These are phyloP conservation scores for Mycena albidolilacea DNA, from an alignment of 768 basidiomycete genomes.

Conservation along the genomic window DNA sequence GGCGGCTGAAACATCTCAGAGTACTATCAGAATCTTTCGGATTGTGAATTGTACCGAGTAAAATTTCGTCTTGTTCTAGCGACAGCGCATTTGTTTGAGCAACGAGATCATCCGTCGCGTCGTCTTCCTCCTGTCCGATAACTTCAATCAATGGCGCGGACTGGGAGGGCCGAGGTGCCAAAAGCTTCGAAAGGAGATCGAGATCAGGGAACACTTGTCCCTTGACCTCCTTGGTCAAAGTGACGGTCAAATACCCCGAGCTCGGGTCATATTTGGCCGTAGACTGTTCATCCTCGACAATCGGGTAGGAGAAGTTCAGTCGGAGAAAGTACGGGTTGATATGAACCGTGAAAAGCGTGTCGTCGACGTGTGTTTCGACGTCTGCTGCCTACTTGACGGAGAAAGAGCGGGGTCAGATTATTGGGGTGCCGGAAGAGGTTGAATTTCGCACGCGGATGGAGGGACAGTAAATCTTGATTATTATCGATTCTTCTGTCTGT, in stretches of 20 bases:
- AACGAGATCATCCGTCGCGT: conserved; percentile 56
- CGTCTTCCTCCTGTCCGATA: conserved; percentile 53
- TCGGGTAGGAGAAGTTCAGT: conserved; percentile 77
- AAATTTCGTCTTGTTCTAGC: conserved; percentile 71
- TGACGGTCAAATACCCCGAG: conserved; percentile 83
- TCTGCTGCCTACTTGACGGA: conserved; percentile 78
- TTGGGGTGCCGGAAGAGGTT: conserved; percentile 23
- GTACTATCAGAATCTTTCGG: conserved; percentile 12
- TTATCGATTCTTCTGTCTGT: conserved; percentile 70
- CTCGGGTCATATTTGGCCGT: conserved; percentile 83
- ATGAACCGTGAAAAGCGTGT: conserved; percentile 77
- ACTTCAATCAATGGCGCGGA: conserved; percentile 70
- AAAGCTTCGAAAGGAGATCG: conserved; percentile 82
- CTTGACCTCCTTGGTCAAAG: conserved; percentile 75
- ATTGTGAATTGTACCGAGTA: conserved; percentile 60
- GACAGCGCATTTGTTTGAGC: conserved; percentile 61
- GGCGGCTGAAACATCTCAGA: conserved; percentile 64
- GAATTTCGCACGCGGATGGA: conserved; percentile 72
- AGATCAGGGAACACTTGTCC: conserved; percentile 83
- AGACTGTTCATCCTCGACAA: conserved; percentile 79
- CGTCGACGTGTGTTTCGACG: conserved; percentile 83
- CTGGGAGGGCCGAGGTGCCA: conserved; percentile 72
- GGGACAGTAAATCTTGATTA: conserved; percentile 77
- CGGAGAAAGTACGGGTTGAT: conserved; percentile 90
- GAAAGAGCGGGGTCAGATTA: conserved; percentile 32